Conservation (phyloP, 1,139 yeast species). For the Spathaspora sp. region DNA sequence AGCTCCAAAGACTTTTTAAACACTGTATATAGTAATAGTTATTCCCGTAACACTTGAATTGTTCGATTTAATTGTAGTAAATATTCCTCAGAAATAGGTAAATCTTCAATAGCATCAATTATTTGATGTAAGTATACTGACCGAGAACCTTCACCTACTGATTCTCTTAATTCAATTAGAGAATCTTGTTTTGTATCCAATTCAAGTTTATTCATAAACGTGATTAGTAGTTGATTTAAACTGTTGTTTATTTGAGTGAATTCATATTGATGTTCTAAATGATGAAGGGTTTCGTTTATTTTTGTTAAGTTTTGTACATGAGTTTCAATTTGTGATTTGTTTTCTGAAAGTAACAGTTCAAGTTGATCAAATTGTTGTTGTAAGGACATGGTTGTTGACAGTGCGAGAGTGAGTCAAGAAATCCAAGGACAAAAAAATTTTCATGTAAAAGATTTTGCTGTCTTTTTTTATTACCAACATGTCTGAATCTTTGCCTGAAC, state of each 20-base stretch:
- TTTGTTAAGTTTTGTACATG: background rate
- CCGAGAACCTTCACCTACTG: background rate
- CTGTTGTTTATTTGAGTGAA: background rate
- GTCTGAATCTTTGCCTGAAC: constrained; percentile 14
- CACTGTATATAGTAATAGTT: constrained; percentile 5
- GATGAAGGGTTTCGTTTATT: background rate
- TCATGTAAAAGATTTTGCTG: background rate
- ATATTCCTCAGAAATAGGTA: background rate
- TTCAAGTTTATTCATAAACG: background rate
- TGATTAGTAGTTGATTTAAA: background rate
- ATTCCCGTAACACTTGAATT: constrained; percentile 4
- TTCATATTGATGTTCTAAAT: background rate
- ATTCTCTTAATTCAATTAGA: background rate
- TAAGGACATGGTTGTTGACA: background rate
- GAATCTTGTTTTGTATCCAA: background rate
- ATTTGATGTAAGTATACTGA: background rate
- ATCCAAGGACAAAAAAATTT: background rate
- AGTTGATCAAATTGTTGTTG: background rate
- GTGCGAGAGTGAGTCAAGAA: background rate
- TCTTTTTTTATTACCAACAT: background rate
- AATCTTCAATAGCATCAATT: constrained; percentile 1
- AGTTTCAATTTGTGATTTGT: background rate
- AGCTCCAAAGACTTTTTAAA: constrained; percentile 81
- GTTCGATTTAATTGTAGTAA: background rate
- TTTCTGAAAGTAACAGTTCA: background rate